Evolutionary conservation across 169 alveolate genomes (phyloP).

Genomic region (Cryptosporidium andersoni): DNA sequence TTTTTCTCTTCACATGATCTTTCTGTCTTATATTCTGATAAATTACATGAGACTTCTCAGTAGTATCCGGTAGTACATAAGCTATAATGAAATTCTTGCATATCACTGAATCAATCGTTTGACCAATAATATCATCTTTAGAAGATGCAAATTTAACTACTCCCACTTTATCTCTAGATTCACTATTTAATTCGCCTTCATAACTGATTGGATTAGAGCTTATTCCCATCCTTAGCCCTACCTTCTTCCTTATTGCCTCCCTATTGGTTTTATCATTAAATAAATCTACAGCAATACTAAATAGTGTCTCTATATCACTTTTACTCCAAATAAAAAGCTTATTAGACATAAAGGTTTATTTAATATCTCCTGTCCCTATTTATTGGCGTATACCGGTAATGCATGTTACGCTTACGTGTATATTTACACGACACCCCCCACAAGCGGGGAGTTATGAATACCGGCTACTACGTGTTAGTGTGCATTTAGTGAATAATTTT

Average conservation of each 20-base stretch:
- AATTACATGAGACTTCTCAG: slow-evolving; percentile 26
- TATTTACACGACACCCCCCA: too few relatives aligned
- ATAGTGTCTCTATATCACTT: slow-evolving; percentile 10
- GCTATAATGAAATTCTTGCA: background rate
- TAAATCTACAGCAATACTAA: slow-evolving; percentile 12
- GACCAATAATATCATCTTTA: slow-evolving; percentile 15
- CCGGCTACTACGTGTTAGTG: too few relatives aligned
- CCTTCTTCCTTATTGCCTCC: slow-evolving; percentile 9
- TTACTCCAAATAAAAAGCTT: slow-evolving; percentile 2
- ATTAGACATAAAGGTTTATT: background rate
- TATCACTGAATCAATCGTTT: slow-evolving; percentile 16
- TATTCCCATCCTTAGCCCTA: slow-evolving; percentile 20
- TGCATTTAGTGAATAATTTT: too few relatives aligned
- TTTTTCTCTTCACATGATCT: background rate
- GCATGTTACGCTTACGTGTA: too few relatives aligned
- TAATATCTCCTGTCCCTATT: too few relatives aligned
- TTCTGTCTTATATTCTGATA: slow-evolving; percentile 9
- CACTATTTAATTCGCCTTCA: slow-evolving; percentile 1
- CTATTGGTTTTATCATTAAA: slow-evolving; percentile 16
- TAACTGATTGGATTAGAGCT: background rate
- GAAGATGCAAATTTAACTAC: slow-evolving; percentile 7
- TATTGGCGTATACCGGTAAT: too few relatives aligned
- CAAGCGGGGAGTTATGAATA: too few relatives aligned
- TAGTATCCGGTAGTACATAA: slow-evolving; percentile 15
- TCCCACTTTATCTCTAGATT: background rate